Conservation (phyloP, 2,329 filamentous ascomycete genomes). For the Aspergillus sp. region DNA sequence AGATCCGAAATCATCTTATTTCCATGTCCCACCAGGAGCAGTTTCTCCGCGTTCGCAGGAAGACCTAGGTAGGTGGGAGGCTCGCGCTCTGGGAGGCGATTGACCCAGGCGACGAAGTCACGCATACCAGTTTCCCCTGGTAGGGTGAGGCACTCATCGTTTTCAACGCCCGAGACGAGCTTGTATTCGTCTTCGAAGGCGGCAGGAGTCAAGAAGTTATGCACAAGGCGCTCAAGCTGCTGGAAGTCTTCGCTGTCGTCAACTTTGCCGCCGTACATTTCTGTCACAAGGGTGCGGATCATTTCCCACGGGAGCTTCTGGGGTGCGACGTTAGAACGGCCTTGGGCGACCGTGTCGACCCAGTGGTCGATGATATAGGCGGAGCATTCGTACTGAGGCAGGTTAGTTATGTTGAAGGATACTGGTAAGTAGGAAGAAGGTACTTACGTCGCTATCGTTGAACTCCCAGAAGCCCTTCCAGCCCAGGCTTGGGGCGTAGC, state of each 20-base stretch:
- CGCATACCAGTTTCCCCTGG: constrained; percentile 80
- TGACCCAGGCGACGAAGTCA: constrained; percentile 91
- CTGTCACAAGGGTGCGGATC: constrained; percentile 84
- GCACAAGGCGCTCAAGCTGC: constrained; percentile 73
- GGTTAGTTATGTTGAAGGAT: constrained; percentile 22
- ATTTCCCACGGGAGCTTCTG: constrained; percentile 96
- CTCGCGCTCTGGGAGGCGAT: constrained; percentile 88
- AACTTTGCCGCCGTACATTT: constrained; percentile 98
- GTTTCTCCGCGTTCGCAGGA: constrained; percentile 94
- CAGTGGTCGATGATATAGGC: constrained; percentile 95
- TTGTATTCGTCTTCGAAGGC: constrained; percentile 94
- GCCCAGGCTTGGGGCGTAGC: constrained; percentile 89
- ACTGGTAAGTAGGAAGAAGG: not conserved
- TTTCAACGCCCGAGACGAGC: constrained; percentile 71
- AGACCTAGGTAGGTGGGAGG: constrained; percentile 93
- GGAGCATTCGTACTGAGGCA: constrained; percentile 85
- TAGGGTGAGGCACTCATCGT: constrained; percentile 68
- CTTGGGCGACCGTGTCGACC: constrained; percentile 81
- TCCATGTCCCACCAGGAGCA: constrained; percentile 87
- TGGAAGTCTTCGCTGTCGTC: constrained; percentile 86
- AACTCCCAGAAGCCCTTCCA: constrained; percentile 99
- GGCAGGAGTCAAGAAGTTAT: constrained; percentile 77
- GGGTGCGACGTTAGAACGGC: constrained; percentile 89
- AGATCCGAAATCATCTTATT: constrained; percentile 82
- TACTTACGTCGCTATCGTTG: constrained; percentile 95